A percentile compares a stretch with the other conserved stretches of the same genome.
Conservation (phyloP, 2,329 filamentous ascomycete genomes). For the Penicillium oxalicum region DNA sequence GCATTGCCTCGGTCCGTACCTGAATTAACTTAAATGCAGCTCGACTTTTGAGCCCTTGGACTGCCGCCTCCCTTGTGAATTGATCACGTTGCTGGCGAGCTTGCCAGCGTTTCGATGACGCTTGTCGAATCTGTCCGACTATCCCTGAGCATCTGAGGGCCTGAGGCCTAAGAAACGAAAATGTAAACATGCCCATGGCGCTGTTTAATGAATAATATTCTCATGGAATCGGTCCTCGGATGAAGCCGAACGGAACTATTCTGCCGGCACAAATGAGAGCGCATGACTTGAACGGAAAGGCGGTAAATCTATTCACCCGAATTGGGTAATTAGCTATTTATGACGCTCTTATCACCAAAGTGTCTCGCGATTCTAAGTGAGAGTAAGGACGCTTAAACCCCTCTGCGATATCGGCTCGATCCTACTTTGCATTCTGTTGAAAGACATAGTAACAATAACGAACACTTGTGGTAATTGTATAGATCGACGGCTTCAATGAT, state of each 20-base stretch:
- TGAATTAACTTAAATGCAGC: conserved; percentile 91
- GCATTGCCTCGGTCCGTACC: conserved; percentile 40
- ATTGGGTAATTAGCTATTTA: too few relatives aligned
- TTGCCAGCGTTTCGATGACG: conserved; percentile 75
- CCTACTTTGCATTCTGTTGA: too few relatives aligned
- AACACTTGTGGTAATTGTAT: too few relatives aligned
- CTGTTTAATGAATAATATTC: background rate
- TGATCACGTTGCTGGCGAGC: conserved; percentile 67
- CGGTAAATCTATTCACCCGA: background rate
- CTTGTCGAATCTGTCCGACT: conserved; percentile 17
- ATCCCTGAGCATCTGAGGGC: background rate
- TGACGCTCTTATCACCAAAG: too few relatives aligned
- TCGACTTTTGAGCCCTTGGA: conserved; percentile 76
- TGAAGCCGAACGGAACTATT: conserved; percentile 2
- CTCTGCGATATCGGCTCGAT: too few relatives aligned
- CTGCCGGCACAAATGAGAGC: conserved; percentile 6
- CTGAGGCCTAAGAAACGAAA: background rate
- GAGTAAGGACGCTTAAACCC: too few relatives aligned
- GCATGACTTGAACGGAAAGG: background rate
- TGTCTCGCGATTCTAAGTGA: too few relatives aligned
- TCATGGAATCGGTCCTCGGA: background rate
- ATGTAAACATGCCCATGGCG: conserved; percentile 15
- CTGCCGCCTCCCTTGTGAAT: conserved; percentile 68
- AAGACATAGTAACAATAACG: too few relatives aligned
- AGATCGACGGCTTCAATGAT: too few relatives aligned